Evolutionary conservation across 2,329 filamentous ascomycete species (phyloP), one percentile per base, ranked within the genome.

Genomic region (Falciphora oryzae): DNA sequence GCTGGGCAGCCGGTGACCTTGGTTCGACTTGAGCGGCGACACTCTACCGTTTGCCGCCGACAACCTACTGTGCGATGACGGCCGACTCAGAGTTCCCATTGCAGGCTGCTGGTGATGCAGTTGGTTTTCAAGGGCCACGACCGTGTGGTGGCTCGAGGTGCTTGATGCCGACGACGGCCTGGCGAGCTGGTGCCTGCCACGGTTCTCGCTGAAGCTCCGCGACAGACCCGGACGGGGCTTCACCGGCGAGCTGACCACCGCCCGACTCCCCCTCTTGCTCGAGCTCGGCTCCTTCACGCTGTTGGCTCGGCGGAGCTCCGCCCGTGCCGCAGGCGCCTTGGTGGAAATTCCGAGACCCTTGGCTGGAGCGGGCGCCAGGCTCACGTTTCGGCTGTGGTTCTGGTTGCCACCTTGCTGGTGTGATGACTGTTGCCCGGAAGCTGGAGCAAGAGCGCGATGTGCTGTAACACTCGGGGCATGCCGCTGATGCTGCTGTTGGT

Each of bases 191-290:
- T 78, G 81, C 68, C 80, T 82, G 8, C 78, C 80, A 53, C 81
- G 77, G 58, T 75, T 83, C 66, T 87, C 84, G 67, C 83, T 85
- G 65, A 81, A 76, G 68, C 84, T 86, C 35, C 84, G 79, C 28
- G 81, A 80, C 56, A 88, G 75, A 2, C 78, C 83, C 3, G 80
- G 80, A 0, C 82, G 75, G 60, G 71, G 44, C 22, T 53, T 53
- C 8, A 11, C 44, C 18, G 44, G 44, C 7, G 44, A 53, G 44
- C 44, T 11, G 6, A 53, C 22, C 1, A 13, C 44, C 44, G 44
- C 74, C 5, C 50, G 3, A 14, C 76, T 73, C 31, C 80, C 71
- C 69, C 85, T 87, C 50, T 81, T 74, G 0, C 85, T 84, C 5
- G 85, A 86, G 69, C 76, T 81, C 59, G 75, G 67, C 61, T 82